phyloP scores from a whole-genome alignment of 2,329 filamentous ascomycete species.

The Myriosclerotinia curreyana region DNA sequence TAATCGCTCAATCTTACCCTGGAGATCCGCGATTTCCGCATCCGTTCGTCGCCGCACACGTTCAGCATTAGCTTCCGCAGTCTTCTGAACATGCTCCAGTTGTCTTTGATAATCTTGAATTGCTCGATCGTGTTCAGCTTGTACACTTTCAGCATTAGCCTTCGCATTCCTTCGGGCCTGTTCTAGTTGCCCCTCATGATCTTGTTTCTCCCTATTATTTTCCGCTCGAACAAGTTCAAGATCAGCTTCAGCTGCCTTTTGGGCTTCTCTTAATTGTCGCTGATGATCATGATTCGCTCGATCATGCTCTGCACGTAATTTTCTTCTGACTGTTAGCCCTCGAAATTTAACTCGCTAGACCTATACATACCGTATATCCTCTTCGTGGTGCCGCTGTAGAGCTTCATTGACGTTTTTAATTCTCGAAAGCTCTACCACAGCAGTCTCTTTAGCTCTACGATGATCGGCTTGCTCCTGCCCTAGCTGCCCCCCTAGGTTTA shows the following conservation, averaged over 20 bases:
- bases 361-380: constrained; percentile 54
- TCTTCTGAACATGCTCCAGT: constrained; percentile 48
- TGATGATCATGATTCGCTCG: constrained; percentile 36
- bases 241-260: constrained; percentile 50
- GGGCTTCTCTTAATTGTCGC: constrained; percentile 47
- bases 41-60: constrained; percentile 51
- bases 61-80: constrained; percentile 49
- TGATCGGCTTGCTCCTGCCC: constrained; percentile 74
- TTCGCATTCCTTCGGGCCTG: constrained; percentile 48
- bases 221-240: constrained; percentile 46
- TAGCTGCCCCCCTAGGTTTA: constrained; percentile 52
- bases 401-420: constrained; percentile 59
- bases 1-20: constrained; percentile 57
- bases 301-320: constrained; percentile 39
- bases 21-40: constrained; percentile 61
- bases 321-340: constrained; percentile 33
- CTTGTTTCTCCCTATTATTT: constrained; percentile 36
- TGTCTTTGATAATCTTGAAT: constrained; percentile 43
- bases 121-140: constrained; percentile 40
- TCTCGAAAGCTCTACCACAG: constrained; percentile 49
- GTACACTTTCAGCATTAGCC: constrained; percentile 48
- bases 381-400: constrained; percentile 66
- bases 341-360: not conserved
- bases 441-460: constrained; percentile 60
- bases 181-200: constrained; percentile 45